Base-by-base conservation (phyloP, 768 basidiomycete species). In the Holtermanniella nyarrowii region DNA sequence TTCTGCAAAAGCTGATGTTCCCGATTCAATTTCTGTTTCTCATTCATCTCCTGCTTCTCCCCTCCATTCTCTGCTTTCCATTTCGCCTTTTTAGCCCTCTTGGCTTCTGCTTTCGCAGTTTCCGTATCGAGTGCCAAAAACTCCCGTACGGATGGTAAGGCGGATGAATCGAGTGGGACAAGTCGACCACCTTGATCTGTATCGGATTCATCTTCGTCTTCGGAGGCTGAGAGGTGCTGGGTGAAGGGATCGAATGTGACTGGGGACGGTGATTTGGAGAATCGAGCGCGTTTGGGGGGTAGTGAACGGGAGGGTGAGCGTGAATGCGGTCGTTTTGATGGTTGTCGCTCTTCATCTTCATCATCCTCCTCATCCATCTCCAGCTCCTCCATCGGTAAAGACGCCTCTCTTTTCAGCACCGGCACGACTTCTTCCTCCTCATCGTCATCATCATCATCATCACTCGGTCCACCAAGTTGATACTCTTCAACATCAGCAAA, bases 401-500 rank as follows among this genome's bases (percentile, higher is more conserved):
- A 20, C 3, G 18, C 62, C 44, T 76, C 76, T 20, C 76, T 75
- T 31, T 76, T 77, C 16, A 71, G 75, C 24, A 74, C 78, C 40
- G 71, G 73, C 48, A 66, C 74, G 24, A 69, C 74, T 31, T 76
- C 74, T 10, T 51, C 63, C 42, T 42, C 52, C 22, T 63, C 69
- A n/a, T 73, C 76, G 12, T 77, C 76, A 4, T 77, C 76, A 26
- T 78, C 80, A 18, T 80, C 78, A 45, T 79, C 79, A 20, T 76
- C 80, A 3, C 73, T 78, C 3, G 79, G 57, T 43, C 80, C 77
- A 5, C 85, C 66, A 1, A 85, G 85, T 47, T 83, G 77, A 63
- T 91, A 95, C 45, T 87, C 86, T 7, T 83, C 88, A 3, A 80
- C 86, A 48, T 75, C 89, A 1, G 81, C 85, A 66, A 95, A 95